Conservation (phyloP, 176 grass and related monocot species). For the Ampelocalamus luodianensis region DNA sequence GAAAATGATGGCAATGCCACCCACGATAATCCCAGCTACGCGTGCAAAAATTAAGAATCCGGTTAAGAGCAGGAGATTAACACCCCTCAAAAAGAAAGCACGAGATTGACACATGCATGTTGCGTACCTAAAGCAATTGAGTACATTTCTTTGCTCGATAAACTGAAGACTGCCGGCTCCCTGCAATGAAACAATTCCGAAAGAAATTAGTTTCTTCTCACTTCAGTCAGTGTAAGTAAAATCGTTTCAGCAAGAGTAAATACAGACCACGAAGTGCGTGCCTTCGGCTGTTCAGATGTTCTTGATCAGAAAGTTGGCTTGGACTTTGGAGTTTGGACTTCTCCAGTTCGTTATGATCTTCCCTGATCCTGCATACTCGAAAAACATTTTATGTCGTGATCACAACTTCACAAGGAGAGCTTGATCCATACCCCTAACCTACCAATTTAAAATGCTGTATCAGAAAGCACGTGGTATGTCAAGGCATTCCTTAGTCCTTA, state of each 20-base stretch:
- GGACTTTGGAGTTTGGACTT: neutral
- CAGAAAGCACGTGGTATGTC: neutral
- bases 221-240: neutral
- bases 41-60: neutral
- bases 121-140: slow-evolving; percentile 10
- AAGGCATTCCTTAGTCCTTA: no score
- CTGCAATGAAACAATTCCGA: neutral
- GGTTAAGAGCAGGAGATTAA: neutral
- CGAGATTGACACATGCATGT: neutral
- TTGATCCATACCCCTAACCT: neutral
- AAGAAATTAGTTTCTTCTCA: neutral
- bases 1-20: neutral
- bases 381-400: neutral
- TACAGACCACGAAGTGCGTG: neutral
- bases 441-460: neutral
- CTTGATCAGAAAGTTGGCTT: neutral
- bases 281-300: neutral
- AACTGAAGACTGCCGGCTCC: neutral
- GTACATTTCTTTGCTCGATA: neutral
- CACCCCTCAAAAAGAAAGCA: no score
- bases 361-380: neutral
- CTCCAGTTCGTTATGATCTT: neutral
- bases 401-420: neutral
- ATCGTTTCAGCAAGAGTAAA: neutral
- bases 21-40: slow-evolving; percentile 36